A percentile compares a stretch with the other conserved stretches of the same genome.
Conservation (phyloP, 1,284 basidiomycete species). For the Trichosporon inkin region DNA sequence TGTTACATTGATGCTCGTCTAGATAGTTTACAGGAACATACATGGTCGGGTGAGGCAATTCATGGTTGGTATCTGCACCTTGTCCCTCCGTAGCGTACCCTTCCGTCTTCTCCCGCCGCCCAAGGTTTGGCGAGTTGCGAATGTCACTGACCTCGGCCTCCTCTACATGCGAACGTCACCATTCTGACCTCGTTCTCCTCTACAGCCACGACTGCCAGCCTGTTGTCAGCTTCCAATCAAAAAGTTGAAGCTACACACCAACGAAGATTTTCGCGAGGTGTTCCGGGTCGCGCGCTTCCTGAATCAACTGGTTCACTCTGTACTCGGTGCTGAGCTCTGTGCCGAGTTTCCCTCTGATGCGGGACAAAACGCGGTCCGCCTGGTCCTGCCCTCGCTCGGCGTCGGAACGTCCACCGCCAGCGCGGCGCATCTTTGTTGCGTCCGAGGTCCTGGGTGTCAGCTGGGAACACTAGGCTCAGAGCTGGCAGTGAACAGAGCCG, state of each 20-base stretch:
- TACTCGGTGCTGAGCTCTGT: constrained; percentile 83
- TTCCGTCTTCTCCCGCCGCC: too few species aligned
- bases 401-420: constrained; percentile 29
- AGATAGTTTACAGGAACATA: neutral
- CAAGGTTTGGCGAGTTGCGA: too few species aligned
- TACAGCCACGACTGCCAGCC: constrained; percentile 30
- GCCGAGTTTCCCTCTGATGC: constrained; percentile 76
- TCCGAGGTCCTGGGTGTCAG: constrained; percentile 56
- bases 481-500: neutral
- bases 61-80: too few species aligned
- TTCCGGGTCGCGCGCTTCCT: constrained; percentile 73
- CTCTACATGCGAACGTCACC: neutral
- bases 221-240: constrained; percentile 6
- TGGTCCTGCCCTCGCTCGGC: constrained; percentile 62
- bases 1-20: neutral
- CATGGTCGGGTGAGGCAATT: neutral
- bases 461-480: neutral
- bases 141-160: too few species aligned
- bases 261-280: constrained; percentile 75
- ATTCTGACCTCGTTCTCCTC: neutral
- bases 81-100: too few species aligned
- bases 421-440: constrained; percentile 55
- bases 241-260: constrained; percentile 49
- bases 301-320: constrained; percentile 87
- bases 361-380: constrained; percentile 79